Evolutionary conservation across 768 basidiomycete species (phyloP).

Genomic region (Agaricus subrufescens): DNA sequence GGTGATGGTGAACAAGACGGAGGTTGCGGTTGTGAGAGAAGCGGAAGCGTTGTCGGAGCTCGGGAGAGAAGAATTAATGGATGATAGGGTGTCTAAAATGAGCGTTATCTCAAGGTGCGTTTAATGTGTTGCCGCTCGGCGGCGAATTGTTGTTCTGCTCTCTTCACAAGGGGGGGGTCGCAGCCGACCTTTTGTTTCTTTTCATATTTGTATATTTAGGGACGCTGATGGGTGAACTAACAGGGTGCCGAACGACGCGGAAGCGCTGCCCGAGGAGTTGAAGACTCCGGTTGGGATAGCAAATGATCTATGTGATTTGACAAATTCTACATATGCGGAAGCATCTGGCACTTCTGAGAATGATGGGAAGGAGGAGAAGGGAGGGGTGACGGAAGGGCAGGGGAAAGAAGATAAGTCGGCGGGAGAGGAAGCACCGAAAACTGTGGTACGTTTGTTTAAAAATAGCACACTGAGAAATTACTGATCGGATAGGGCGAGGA

Average conservation of each 20-base stretch:
- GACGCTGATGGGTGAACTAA: constrained; percentile 3
- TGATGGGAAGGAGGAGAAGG: constrained; percentile 16
- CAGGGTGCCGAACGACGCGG: constrained; percentile 54
- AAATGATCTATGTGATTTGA: constrained; percentile 49
- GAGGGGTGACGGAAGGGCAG: constrained; percentile 14
- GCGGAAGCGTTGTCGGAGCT: constrained; percentile 71
- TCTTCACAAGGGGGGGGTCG: background rate
- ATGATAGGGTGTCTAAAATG: constrained; percentile 65
- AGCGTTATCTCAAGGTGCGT: constrained; percentile 63
- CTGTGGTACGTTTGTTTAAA: constrained; percentile 18
- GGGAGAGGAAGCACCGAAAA: constrained; percentile 24
- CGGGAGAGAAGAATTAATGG: constrained; percentile 73
- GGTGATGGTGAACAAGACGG: constrained; percentile 38
- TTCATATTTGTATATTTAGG: background rate
- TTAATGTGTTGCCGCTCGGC: constrained; percentile 10
- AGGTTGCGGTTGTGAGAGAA: constrained; percentile 63
- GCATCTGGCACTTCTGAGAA: constrained; percentile 10
- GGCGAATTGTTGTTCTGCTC: constrained; percentile 5
- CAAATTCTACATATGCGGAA: constrained; percentile 4
- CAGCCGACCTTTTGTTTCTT: background rate
- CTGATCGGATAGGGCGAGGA: constrained; percentile 5
- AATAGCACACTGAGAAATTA: constrained; percentile 3
- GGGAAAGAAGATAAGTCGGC: constrained; percentile 12
- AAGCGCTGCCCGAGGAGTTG: constrained; percentile 56
- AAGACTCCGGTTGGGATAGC: constrained; percentile 57